Conservation (phyloP, 768 basidiomycete genomes). For the Xerocomellus chrysenteron region DNA sequence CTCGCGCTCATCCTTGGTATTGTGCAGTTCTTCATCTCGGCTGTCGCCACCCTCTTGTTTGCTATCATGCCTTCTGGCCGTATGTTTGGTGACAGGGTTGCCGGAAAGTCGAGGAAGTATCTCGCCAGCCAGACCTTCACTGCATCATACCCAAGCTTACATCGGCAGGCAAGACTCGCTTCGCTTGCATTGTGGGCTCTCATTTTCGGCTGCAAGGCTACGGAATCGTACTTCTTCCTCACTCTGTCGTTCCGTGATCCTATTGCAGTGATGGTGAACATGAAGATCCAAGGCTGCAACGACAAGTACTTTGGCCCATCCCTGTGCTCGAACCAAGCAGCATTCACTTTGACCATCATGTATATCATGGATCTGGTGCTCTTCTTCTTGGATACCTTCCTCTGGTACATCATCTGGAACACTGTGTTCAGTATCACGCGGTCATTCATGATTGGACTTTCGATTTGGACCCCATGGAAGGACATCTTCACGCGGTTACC, state of each 20-base stretch:
- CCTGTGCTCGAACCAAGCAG: constrained; percentile 90
- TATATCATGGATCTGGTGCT: constrained; percentile 96
- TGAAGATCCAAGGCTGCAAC: constrained; percentile 89
- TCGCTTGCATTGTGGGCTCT: constrained; percentile 85
- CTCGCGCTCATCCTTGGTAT: constrained; percentile 91
- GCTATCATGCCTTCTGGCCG: constrained; percentile 92
- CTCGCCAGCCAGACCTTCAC: constrained; percentile 99
- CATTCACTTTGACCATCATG: constrained; percentile 96
- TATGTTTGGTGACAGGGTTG: constrained; percentile 98
- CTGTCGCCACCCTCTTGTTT: constrained; percentile 82
- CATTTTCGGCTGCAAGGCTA: constrained; percentile 94
- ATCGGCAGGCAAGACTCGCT: constrained; percentile 63
- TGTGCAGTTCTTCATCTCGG: constrained; percentile 94
- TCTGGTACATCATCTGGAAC: constrained; percentile 99
- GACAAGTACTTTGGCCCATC: constrained; percentile 83
- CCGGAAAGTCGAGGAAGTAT: constrained; percentile 93
- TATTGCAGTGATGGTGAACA: constrained; percentile 92
- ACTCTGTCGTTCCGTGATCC: constrained; percentile 93
- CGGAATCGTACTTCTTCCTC: constrained; percentile 97
- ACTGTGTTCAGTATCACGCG: constrained; percentile 88
- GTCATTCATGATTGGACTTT: constrained; percentile 87
- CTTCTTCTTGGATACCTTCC: constrained; percentile 99
- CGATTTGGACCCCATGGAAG: constrained; percentile 99
- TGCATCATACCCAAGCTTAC: constrained; percentile 83
- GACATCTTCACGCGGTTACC: constrained; percentile 96